phyloP scores from a whole-genome alignment of 2,329 filamentous ascomycete genomes.

The Pseudofabraea citricarpa region DNA sequence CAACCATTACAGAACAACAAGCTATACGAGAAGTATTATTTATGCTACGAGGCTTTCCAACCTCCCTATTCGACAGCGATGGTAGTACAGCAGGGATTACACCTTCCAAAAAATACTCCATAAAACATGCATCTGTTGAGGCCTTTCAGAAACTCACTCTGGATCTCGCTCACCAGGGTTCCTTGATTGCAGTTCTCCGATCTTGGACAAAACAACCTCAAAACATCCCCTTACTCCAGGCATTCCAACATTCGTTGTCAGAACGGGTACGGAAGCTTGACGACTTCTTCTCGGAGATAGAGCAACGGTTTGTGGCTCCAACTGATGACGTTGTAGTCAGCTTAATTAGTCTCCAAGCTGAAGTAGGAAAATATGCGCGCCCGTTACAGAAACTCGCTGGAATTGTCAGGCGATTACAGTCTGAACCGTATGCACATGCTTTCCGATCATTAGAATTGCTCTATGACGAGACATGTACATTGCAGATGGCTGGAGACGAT shows the following conservation, averaged over 20 bases:
- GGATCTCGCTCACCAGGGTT: slow-evolving; percentile 43
- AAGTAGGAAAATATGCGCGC: slow-evolving; percentile 48
- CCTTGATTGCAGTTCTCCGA: slow-evolving; percentile 40
- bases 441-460: slow-evolving; percentile 77
- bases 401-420: slow-evolving; percentile 54
- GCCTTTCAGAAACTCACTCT: slow-evolving; percentile 32
- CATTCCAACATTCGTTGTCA: slow-evolving; percentile 21
- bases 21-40: slow-evolving; percentile 73
- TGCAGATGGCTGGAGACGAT: slow-evolving; percentile 65
- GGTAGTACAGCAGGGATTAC: slow-evolving; percentile 29
- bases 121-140: slow-evolving; percentile 31
- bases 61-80: slow-evolving; percentile 56
- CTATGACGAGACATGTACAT: slow-evolving; percentile 63
- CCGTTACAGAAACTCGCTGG: slow-evolving; percentile 56
- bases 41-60: slow-evolving; percentile 77
- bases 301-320: slow-evolving; percentile 54
- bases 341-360: slow-evolving; percentile 54
- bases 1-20: slow-evolving; percentile 53
- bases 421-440: slow-evolving; percentile 31
- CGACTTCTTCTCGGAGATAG: slow-evolving; percentile 48
- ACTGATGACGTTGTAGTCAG: slow-evolving; percentile 56
- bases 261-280: slow-evolving; percentile 55
- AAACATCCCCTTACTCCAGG: slow-evolving; percentile 23
- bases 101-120: slow-evolving; percentile 20
- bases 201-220: slow-evolving; percentile 36